Conservation (phyloP, 257 asterid genomes). For the Marsdenia floribunda region DNA sequence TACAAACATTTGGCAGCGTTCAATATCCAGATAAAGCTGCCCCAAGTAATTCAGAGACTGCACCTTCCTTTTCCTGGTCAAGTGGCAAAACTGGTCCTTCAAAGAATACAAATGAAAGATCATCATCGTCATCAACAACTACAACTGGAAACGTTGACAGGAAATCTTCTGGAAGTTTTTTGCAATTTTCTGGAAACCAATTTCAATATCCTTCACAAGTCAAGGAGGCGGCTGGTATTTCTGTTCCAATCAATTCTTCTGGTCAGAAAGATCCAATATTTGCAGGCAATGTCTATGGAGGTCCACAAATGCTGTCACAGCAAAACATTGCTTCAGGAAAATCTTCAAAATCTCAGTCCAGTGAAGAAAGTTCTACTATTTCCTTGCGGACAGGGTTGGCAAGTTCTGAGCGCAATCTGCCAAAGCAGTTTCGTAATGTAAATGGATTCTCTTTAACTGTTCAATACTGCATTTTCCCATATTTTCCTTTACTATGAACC, state of each 20-base stretch:
- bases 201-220: constrained; percentile 29
- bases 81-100: constrained; percentile 25
- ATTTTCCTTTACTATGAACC: neutral
- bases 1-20: constrained; percentile 22
- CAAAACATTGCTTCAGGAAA: constrained; percentile 36
- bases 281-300: constrained; percentile 33
- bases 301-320: constrained; percentile 32
- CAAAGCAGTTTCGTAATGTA: constrained; percentile 74
- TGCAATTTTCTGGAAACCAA: constrained; percentile 33
- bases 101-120: constrained; percentile 30
- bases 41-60: constrained; percentile 30
- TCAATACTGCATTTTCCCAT: constrained; percentile 7
- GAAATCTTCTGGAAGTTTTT: constrained; percentile 21
- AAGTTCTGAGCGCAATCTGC: constrained; percentile 38
- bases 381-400: constrained; percentile 26
- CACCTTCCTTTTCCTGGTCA: constrained; percentile 32
- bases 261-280: constrained; percentile 31
- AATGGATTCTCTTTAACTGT: constrained; percentile 20
- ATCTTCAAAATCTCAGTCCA: constrained; percentile 29
- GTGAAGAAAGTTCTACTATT: constrained; percentile 34
- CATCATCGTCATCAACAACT: constrained; percentile 19
- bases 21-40: constrained; percentile 32
- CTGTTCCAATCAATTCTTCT: constrained; percentile 31
- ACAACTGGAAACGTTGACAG: constrained; percentile 20
- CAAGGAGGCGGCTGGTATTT: constrained; percentile 36